phyloP scores from a whole-genome alignment of 225 moss, liverwort and hornwort species.

The Sphagnum tenellum region DNA sequence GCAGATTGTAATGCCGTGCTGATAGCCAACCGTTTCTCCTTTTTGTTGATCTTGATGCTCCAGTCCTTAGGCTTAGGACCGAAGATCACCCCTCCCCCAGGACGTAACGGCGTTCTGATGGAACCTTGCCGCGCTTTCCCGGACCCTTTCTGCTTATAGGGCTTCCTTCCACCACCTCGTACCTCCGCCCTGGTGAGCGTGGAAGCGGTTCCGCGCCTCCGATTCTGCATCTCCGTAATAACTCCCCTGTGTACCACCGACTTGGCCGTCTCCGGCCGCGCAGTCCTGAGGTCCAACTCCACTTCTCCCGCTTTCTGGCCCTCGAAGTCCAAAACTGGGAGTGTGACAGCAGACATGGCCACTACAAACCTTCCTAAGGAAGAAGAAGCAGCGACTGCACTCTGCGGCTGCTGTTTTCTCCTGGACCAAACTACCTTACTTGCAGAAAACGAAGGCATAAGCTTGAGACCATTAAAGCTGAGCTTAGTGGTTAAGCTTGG shows the following conservation, averaged over 20 bases:
- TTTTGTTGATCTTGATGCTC: slow-evolving; percentile 88
- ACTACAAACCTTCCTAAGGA: background rate
- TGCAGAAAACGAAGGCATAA: no score
- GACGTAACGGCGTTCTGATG: slow-evolving; percentile 74
- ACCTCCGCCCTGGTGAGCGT: slow-evolving; percentile 78
- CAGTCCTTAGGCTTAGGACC: slow-evolving; percentile 89
- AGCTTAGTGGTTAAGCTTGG: no score
- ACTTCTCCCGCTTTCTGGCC: slow-evolving; percentile 47
- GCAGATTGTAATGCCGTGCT: slow-evolving; percentile 82
- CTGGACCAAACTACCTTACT: no score
- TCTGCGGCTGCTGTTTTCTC: no score
- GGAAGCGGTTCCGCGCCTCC: slow-evolving; percentile 71
- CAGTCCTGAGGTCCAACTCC: slow-evolving; percentile 46
- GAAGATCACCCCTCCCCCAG: slow-evolving; percentile 85
- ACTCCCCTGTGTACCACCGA: slow-evolving; percentile 82
- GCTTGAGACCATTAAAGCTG: no score
- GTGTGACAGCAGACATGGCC: slow-evolving; percentile 32
- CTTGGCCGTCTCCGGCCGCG: slow-evolving; percentile 71
- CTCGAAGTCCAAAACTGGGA: slow-evolving; percentile 69
- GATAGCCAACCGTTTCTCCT: slow-evolving; percentile 85
- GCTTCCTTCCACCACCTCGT: slow-evolving; percentile 79
- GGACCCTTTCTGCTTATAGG: slow-evolving; percentile 86
- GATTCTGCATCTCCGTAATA: slow-evolving; percentile 70
- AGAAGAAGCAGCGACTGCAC: no score
- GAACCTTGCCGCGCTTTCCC: slow-evolving; percentile 73